A percentile compares a stretch with the other conserved stretches of the same genome.
These are phyloP conservation scores for Macrophomina pseudophaseolina DNA, from an alignment of 2,329 filamentous ascomycete genomes.

Conservation along the genomic window DNA sequence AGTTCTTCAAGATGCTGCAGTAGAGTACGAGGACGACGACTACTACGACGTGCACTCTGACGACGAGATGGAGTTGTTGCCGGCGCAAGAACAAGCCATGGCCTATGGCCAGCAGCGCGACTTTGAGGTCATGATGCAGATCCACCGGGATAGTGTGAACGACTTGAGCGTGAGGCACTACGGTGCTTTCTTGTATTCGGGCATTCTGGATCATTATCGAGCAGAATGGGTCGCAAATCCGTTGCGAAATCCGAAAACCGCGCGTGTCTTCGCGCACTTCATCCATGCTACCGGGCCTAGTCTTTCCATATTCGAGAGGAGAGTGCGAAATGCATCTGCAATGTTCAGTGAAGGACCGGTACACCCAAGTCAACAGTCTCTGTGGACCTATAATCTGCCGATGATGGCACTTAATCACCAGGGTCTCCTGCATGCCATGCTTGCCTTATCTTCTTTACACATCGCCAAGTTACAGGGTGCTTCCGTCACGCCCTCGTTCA, in stretches of 20 bases:
- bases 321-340: conserved; percentile 73
- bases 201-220: conserved; percentile 52
- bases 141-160: conserved; percentile 42
- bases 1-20: conserved; percentile 43
- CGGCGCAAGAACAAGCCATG: conserved; percentile 16
- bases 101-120: conserved; percentile 32
- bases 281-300: conserved; percentile 85
- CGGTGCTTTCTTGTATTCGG: conserved; percentile 54
- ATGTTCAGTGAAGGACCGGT: conserved; percentile 67
- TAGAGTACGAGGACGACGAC: conserved; percentile 55
- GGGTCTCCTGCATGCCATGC: conserved; percentile 87
- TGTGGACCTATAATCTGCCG: conserved; percentile 80
- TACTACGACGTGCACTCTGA: conserved; percentile 57
- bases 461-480: conserved; percentile 80
- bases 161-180: conserved; percentile 48
- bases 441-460: conserved; percentile 84
- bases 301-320: conserved; percentile 85
- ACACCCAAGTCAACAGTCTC: conserved; percentile 64
- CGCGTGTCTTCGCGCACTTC: conserved; percentile 88
- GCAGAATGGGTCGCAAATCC: conserved; percentile 62
- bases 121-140: conserved; percentile 43
- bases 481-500: conserved; percentile 79
- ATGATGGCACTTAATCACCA: conserved; percentile 82
- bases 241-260: conserved; percentile 78
- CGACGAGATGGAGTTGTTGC: conserved; percentile 46